Evolutionary conservation across 257 asterid species (phyloP), one percentile per base, ranked within the genome.

Genomic region (Datura wrightii): DNA sequence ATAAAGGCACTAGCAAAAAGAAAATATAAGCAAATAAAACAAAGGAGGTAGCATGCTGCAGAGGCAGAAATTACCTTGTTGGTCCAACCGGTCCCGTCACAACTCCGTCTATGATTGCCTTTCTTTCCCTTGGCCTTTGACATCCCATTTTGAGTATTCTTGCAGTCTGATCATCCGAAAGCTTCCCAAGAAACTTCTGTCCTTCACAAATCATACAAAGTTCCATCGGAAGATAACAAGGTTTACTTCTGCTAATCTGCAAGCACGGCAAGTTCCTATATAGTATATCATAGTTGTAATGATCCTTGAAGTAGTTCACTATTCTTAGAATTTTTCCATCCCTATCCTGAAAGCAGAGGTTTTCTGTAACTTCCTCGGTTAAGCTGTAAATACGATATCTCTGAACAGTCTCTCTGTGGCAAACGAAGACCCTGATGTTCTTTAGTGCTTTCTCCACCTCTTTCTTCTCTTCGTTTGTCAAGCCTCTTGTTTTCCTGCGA

Each of bases 181-280:
- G 96, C 90, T 94, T 95, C 72, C 99, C 98, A 1, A 97, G 92
- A 88, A 95, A 97, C 91, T 95, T 97, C 89, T 97, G 99, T 78
- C 99, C 99, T 92, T 97, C 98, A 86, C 99, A 97, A 74, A 97
- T 91, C 24, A 92, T 93, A 89, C 98, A 97, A 34, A 97, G 95
- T 83, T 97, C 99, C 99, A 97, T 94, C 2, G 99, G 99, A 8
- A 97, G 89, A 80, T 92, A 97, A 84, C 99, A 97, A 3, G 97
- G 95, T 52, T 89, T 97, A 88, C 98, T 90, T 86, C 99, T 86
- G 88, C 99, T 93, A 53, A 93, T 90, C 91, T 90, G 93, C 93
- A 97, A 90, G 82, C 99, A 97, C 5, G 98, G 99, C 89, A 97
- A 89, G 83, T 92, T 92, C 81, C 90, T 91, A 59, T 87, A 92